Conservation (phyloP, 768 basidiomycete species). For the Psilocybe subaeruginosa region DNA sequence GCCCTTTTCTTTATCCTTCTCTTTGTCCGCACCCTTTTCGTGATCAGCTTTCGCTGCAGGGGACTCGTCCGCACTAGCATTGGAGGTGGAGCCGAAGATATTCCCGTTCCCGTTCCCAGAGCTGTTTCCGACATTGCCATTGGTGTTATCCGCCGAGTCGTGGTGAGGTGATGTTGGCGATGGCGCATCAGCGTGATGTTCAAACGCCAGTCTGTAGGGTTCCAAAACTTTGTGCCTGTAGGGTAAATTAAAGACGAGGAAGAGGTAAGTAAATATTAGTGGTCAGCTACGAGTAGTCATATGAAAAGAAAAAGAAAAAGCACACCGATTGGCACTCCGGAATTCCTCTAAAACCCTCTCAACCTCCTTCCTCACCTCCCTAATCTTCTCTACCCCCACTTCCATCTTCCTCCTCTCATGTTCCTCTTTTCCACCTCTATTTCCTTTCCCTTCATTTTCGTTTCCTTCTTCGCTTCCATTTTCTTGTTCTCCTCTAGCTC, state of each 20-base stretch:
- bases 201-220: conserved; percentile 57
- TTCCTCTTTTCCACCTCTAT: too few species aligned
- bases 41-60: not conserved
- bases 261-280: not conserved
- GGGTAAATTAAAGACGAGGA: not conserved
- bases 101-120: not conserved
- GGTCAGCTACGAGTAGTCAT: not conserved
- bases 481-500: too few species aligned
- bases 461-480: too few species aligned
- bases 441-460: not conserved
- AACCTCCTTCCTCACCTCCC: conserved; percentile 40
- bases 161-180: not conserved
- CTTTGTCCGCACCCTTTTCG: too few species aligned
- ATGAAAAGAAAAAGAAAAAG: not conserved
- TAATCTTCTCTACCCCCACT: conserved; percentile 35
- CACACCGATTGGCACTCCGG: conserved; percentile 51
- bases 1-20: not conserved
- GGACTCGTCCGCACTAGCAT: not conserved
- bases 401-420: conserved; percentile 22
- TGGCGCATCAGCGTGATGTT: conserved; percentile 6
- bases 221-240: conserved; percentile 54
- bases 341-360: conserved; percentile 46
- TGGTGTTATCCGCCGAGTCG: not conserved
- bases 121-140: not conserved
- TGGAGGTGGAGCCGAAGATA: not conserved